phyloP scores from a whole-genome alignment of 768 basidiomycete species.

The Pisolithus tinctorius region DNA sequence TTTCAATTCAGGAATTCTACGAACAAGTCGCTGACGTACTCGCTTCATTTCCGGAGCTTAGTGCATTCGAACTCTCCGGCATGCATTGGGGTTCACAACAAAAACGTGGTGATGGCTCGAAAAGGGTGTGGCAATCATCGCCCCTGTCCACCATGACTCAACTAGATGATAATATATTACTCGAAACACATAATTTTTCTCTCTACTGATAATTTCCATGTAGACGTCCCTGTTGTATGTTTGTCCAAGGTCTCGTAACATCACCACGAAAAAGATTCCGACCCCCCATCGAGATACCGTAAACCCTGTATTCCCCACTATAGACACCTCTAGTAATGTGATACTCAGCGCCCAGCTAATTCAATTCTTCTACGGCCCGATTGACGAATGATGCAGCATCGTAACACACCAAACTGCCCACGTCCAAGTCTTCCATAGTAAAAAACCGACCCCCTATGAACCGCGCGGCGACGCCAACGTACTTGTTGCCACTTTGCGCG shows the following conservation, averaged over 20 bases:
- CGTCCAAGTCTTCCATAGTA: constrained; percentile 27
- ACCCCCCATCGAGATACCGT: constrained; percentile 1
- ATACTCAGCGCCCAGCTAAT: constrained; percentile 11
- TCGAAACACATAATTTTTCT: constrained; percentile 19
- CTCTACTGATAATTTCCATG: constrained; percentile 21
- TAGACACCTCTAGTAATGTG: constrained; percentile 9
- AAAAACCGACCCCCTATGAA: constrained; percentile 39
- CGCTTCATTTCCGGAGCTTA: constrained; percentile 51
- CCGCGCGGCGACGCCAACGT: constrained; percentile 64
- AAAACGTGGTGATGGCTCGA: constrained; percentile 35
- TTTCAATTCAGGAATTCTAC: constrained; percentile 47
- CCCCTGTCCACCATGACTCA: constrained; percentile 31
- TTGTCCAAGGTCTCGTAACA: constrained; percentile 4
- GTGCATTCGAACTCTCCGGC: constrained; percentile 67
- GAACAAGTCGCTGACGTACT: constrained; percentile 52
- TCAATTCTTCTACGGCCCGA: constrained; percentile 37
- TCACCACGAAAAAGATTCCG: neutral
- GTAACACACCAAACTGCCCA: constrained; percentile 37
- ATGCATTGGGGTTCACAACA: constrained; percentile 66
- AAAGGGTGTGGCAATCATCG: constrained; percentile 48
- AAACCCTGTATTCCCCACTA: constrained; percentile 12
- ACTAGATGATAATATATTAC: constrained; percentile 26
- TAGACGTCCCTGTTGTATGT: constrained; percentile 10
- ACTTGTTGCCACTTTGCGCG: constrained; percentile 40
- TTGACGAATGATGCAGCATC: constrained; percentile 45